Evolutionary conservation across 2,329 filamentous ascomycete species (phyloP).

Genomic region (Pestalotiopsis sp.): DNA sequence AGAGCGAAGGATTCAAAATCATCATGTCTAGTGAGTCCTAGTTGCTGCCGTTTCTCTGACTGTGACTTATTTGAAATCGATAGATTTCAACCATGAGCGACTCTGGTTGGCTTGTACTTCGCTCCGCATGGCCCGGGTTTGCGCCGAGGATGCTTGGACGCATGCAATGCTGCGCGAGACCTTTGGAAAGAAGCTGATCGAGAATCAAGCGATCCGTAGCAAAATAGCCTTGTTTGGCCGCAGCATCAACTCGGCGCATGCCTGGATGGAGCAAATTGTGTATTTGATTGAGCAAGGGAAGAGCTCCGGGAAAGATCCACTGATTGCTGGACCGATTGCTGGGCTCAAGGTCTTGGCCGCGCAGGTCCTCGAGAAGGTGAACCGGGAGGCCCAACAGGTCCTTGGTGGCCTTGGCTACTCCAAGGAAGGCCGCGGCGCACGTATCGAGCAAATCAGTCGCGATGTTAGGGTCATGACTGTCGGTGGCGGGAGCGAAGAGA

Average conservation of each 20-base stretch:
- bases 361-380: constrained; percentile 18
- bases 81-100: constrained; percentile 56
- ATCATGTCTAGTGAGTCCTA: constrained; percentile 18
- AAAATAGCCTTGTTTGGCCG: constrained; percentile 22
- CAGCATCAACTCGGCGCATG: constrained; percentile 18
- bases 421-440: constrained; percentile 19
- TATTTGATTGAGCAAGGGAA: constrained; percentile 40
- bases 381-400: constrained; percentile 19
- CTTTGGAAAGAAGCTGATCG: constrained; percentile 19
- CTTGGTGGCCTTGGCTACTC: constrained; percentile 20
- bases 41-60: background rate
- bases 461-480: constrained; percentile 21
- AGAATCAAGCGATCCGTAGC: constrained; percentile 19
- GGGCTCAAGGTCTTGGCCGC: constrained; percentile 21
- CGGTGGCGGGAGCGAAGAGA: constrained; percentile 20
- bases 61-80: background rate
- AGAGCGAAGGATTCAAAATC: constrained; percentile 50
- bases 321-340: constrained; percentile 24
- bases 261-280: constrained; percentile 37
- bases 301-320: constrained; percentile 14
- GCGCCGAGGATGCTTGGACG: constrained; percentile 49
- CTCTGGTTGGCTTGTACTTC: constrained; percentile 55
- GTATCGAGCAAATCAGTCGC: constrained; percentile 20
- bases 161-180: constrained; percentile 31
- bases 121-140: constrained; percentile 57